phyloP scores from a whole-genome alignment of 176 grass and related monocot genomes.

The Oropetium thomaeum region DNA sequence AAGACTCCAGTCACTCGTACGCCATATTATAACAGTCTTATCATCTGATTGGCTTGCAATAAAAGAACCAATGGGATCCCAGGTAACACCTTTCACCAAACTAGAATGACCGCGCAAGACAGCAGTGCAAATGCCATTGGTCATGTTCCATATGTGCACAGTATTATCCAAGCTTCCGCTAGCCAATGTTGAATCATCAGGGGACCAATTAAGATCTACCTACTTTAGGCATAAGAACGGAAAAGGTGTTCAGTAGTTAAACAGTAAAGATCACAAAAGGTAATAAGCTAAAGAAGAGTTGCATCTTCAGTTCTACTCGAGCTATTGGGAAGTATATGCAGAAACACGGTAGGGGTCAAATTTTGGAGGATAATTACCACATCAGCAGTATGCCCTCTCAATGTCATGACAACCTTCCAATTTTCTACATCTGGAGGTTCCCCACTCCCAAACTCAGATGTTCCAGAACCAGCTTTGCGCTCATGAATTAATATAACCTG shows the following conservation, averaged over 20 bases:
- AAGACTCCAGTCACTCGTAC: conserved; percentile 95
- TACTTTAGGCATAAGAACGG: conserved; percentile 57
- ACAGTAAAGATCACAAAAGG: conserved; percentile 6
- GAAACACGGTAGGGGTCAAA: not conserved
- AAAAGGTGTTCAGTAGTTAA: conserved; percentile 27
- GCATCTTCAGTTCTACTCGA: not conserved
- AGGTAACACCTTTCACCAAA: conserved; percentile 96
- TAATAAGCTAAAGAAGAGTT: conserved; percentile 13
- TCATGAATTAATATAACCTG: conserved; percentile 97
- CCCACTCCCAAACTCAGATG: conserved; percentile 92
- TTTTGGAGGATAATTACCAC: conserved; percentile 74
- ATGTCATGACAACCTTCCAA: conserved; percentile 96
- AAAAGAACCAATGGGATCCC: conserved; percentile 99
- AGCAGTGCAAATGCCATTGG: conserved; percentile 90
- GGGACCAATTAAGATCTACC: conserved; percentile 99
- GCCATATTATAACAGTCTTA: conserved; percentile 96
- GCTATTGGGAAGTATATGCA: not conserved
- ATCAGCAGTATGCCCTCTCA: conserved; percentile 93
- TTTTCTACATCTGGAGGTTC: conserved; percentile 96
- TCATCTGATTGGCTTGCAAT: conserved; percentile 95
- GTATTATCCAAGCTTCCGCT: conserved; percentile 95
- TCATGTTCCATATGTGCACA: conserved; percentile 91
- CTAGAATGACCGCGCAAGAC: conserved; percentile 93
- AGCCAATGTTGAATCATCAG: conserved; percentile 85
- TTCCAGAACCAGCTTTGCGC: conserved; percentile 86